phyloP scores from a whole-genome alignment of 768 basidiomycete species.

The Kwoniella botswanensis region DNA sequence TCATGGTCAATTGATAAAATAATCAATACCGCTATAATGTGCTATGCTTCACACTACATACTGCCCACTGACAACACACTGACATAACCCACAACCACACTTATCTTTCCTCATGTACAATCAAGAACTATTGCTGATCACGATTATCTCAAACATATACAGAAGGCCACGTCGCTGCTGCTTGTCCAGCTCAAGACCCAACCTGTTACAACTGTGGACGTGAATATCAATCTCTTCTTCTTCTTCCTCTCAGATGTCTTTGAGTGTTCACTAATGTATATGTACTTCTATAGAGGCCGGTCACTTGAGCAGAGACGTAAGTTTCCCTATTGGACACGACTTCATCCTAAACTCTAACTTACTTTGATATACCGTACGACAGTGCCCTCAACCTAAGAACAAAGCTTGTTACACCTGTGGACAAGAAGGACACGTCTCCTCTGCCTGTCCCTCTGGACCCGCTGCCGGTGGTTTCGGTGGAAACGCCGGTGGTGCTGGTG shows the following conservation, averaged over 20 bases:
- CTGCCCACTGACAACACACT: slow-evolving; percentile 14
- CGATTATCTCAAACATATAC: neutral
- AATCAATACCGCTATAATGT: too few species aligned
- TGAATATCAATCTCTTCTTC: slow-evolving; percentile 18
- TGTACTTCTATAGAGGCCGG: slow-evolving; percentile 36
- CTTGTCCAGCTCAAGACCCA: slow-evolving; percentile 53
- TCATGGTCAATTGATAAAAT: neutral
- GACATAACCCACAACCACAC: slow-evolving; percentile 4
- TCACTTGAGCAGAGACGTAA: slow-evolving; percentile 53
- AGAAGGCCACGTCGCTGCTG: slow-evolving; percentile 56
- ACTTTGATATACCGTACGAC: too few species aligned
- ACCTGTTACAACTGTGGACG: slow-evolving; percentile 57
- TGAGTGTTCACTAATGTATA: too few species aligned
- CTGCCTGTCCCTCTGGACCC: slow-evolving; percentile 51
- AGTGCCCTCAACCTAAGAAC: slow-evolving; percentile 57
- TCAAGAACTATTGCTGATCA: neutral
- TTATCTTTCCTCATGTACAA: neutral
- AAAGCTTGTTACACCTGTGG: slow-evolving; percentile 58
- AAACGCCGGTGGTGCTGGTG: slow-evolving; percentile 38
- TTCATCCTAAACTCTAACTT: neutral
- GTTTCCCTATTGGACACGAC: neutral
- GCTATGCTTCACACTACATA: neutral
- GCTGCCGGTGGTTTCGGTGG: slow-evolving; percentile 44
- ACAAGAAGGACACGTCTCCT: slow-evolving; percentile 57
- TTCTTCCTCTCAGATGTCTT: neutral